These are phyloP conservation scores for Yamadazyma sp. DNA, from an alignment of 1,139 yeast species.

Conservation along the genomic window DNA sequence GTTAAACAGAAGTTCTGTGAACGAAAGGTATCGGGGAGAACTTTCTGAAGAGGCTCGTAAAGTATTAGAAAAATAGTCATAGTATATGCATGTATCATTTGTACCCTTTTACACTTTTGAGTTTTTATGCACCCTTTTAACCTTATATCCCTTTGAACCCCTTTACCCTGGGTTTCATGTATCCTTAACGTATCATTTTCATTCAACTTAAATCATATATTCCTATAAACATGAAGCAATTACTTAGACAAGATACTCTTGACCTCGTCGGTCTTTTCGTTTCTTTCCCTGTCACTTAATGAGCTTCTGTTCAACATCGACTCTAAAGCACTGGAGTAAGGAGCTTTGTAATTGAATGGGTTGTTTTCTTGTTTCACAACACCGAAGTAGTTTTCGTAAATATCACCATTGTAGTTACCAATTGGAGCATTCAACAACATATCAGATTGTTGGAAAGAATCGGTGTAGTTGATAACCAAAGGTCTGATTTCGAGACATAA, in stretches of 20 bases:
- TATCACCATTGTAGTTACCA: conserved; percentile 83
- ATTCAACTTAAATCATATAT: background rate
- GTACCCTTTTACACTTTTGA: too few relatives aligned
- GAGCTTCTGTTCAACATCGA: conserved; percentile 53
- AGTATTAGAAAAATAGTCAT: conserved; percentile 16
- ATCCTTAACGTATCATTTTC: too few relatives aligned
- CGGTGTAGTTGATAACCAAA: conserved; percentile 81
- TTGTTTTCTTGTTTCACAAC: conserved; percentile 54
- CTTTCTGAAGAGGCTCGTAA: conserved; percentile 12
- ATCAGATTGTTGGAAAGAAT: conserved; percentile 84
- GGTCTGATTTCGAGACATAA: conserved; percentile 57
- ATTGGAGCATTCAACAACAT: conserved; percentile 82
- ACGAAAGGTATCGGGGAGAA: conserved; percentile 40
- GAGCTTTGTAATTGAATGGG: conserved; percentile 57
- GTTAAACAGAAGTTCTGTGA: conserved; percentile 37
- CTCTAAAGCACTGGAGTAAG: conserved; percentile 54
- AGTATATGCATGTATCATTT: conserved; percentile 13
- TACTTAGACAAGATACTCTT: conserved; percentile 31
- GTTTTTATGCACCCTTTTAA: too few relatives aligned
- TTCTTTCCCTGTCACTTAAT: conserved; percentile 49
- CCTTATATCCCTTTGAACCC: too few relatives aligned
- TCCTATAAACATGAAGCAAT: conserved; percentile 17
- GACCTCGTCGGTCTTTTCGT: conserved; percentile 44
- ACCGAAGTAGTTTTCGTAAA: conserved; percentile 73
- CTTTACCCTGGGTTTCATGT: too few relatives aligned